phyloP scores from a whole-genome alignment of 192 early-diverging fungal genomes.

The Umbelopsis ramanniana region DNA sequence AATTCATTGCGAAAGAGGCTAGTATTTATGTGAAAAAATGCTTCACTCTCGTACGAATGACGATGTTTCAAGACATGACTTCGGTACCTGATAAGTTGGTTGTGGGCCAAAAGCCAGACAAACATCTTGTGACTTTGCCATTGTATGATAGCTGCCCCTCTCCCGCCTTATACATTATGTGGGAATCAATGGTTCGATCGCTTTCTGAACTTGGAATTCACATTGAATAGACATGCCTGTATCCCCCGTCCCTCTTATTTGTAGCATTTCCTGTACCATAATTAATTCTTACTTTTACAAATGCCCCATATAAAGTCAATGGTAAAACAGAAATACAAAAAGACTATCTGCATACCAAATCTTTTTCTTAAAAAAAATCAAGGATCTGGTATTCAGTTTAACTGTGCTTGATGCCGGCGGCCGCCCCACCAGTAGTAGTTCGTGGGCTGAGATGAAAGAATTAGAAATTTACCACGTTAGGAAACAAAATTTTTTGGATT shows the following conservation, averaged over 20 bases:
- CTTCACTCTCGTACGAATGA: background rate
- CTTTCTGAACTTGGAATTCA: conserved; percentile 12
- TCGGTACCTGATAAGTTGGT: background rate
- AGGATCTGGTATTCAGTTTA: too few species aligned
- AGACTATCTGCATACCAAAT: too few species aligned
- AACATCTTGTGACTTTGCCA: background rate
- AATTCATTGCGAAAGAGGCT: conserved; percentile 1
- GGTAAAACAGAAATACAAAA: too few species aligned
- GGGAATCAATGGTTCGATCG: conserved; percentile 7
- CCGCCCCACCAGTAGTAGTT: too few species aligned
- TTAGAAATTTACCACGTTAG: too few species aligned
- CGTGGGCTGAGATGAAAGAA: too few species aligned
- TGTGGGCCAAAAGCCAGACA: background rate
- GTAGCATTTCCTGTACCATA: background rate
- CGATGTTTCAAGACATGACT: conserved; percentile 1
- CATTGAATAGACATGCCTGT: background rate
- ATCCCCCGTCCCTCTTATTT: background rate
- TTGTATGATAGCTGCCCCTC: background rate
- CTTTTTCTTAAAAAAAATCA: too few species aligned
- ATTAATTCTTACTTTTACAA: background rate
- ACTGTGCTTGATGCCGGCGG: too few species aligned
- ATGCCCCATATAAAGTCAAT: background rate
- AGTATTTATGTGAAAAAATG: background rate
- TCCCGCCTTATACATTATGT: background rate
- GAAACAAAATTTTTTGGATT: too few species aligned